Evolutionary conservation across 73 alveolate genomes (phyloP).

Genomic region (Halteria grandinella): DNA sequence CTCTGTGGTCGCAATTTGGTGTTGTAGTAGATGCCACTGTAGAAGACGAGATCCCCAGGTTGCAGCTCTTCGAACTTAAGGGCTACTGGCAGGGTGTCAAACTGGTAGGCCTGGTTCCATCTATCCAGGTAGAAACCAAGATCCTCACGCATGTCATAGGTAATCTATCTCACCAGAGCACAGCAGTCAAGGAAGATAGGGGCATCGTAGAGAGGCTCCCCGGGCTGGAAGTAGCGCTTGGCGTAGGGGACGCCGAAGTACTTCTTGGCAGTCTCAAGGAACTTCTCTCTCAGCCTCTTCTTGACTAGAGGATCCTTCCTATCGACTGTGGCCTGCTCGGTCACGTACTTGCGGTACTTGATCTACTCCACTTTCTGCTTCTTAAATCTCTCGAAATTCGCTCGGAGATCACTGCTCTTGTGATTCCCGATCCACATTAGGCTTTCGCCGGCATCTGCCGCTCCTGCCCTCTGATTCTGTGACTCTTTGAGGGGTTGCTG

Average conservation of each 20-base stretch:
- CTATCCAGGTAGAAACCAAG: conserved; percentile 86
- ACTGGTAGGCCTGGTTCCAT: conserved; percentile 90
- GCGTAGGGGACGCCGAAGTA: conserved; percentile 89
- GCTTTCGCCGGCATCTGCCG: background rate
- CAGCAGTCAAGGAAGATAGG: conserved; percentile 89
- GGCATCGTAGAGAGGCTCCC: conserved; percentile 80
- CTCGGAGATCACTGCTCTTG: background rate
- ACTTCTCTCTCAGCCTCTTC: conserved; percentile 75
- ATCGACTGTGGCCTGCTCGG: conserved; percentile 37
- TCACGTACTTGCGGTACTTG: conserved; percentile 35
- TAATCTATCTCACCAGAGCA: conserved; percentile 83
- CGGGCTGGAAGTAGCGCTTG: conserved; percentile 73
- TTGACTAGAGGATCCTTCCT: conserved; percentile 73
- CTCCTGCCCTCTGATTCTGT: background rate
- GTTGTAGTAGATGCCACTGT: conserved; percentile 78
- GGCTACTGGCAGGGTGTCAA: conserved; percentile 85
- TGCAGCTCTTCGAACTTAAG: conserved; percentile 80
- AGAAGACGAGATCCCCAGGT: conserved; percentile 88
- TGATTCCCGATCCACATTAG: background rate
- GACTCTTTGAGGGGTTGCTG: no score
- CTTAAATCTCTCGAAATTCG: conserved; percentile 31
- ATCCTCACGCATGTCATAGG: conserved; percentile 81
- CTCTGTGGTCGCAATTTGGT: conserved; percentile 68
- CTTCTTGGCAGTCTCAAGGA: conserved; percentile 84
- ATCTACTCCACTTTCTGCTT: conserved; percentile 24